A percentile compares a stretch with the other conserved stretches of the same genome.
Evolutionary conservation across 2,329 filamentous ascomycete species (phyloP).

Genomic region (Mollisiaceae sp.): DNA sequence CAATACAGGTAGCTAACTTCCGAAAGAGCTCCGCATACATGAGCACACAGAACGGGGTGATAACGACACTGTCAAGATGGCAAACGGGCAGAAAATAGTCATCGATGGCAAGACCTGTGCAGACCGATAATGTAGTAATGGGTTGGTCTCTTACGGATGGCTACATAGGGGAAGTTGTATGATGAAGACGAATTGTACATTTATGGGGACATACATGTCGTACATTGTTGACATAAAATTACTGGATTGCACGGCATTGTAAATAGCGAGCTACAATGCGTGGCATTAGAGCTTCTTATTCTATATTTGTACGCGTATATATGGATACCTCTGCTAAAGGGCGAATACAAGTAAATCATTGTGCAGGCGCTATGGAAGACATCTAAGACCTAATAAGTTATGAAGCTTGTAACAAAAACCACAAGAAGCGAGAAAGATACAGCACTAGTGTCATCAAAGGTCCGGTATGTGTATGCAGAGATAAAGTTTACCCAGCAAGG

Average conservation of each 20-base stretch:
- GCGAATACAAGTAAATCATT: too few species aligned
- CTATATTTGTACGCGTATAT: too few species aligned
- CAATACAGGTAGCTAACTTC: conserved; percentile 10
- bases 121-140: conserved; percentile 16
- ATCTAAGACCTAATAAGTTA: too few species aligned
- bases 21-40: conserved; percentile 82
- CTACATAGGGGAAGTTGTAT: not conserved
- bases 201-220: not conserved
- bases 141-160: too few species aligned
- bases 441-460: too few species aligned
- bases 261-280: not conserved
- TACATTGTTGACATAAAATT: not conserved
- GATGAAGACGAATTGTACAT: conserved; percentile 2
- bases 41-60: conserved; percentile 89
- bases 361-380: too few species aligned
- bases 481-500: not conserved
- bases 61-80: conserved; percentile 84
- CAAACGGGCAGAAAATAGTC: conserved; percentile 42
- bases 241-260: too few species aligned
- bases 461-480: too few species aligned
- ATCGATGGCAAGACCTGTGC: conserved; percentile 43
- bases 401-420: too few species aligned
- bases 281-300: not conserved
- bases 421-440: too few species aligned
- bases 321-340: too few species aligned